phyloP scores from a whole-genome alignment of 2,329 filamentous ascomycete species.

The Pseudogymnoascus sp. region DNA sequence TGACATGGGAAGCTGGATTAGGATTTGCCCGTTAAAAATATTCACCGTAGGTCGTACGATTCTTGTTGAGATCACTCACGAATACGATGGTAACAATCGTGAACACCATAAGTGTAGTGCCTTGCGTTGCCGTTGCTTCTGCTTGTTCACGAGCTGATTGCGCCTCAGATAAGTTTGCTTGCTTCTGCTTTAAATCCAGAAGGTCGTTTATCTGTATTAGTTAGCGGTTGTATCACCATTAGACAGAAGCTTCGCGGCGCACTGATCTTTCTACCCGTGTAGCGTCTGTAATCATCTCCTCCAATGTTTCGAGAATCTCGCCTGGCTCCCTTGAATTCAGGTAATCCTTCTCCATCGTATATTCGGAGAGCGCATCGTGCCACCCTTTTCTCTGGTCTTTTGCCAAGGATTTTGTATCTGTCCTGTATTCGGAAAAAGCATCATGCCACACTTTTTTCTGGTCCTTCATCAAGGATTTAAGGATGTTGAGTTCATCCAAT shows the following conservation, averaged over 20 bases:
- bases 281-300: constrained; percentile 12
- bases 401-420: constrained; percentile 10
- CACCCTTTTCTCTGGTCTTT: constrained; percentile 11
- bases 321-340: constrained; percentile 5
- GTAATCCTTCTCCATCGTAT: constrained; percentile 7
- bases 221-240: neutral
- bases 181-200: constrained; percentile 37
- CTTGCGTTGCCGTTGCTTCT: constrained; percentile 20
- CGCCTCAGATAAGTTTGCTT: constrained; percentile 37
- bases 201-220: constrained; percentile 24
- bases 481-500: constrained; percentile 14
- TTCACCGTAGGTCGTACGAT: neutral
- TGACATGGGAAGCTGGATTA: neutral
- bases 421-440: neutral
- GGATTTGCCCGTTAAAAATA: neutral
- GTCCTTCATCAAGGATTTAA: neutral
- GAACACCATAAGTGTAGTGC: constrained; percentile 37
- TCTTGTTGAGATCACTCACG: constrained; percentile 22
- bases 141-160: constrained; percentile 33
- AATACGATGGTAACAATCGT: constrained; percentile 40
- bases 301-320: constrained; percentile 9
- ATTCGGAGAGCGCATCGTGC: constrained; percentile 9
- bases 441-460: neutral
- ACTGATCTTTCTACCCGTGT: constrained; percentile 9
- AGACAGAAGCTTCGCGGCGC: neutral